Evolutionary conservation across 2,329 filamentous ascomycete species (phyloP), one percentile per base, ranked within the genome.

Genomic region (Colletotrichum gloeosporioides): DNA sequence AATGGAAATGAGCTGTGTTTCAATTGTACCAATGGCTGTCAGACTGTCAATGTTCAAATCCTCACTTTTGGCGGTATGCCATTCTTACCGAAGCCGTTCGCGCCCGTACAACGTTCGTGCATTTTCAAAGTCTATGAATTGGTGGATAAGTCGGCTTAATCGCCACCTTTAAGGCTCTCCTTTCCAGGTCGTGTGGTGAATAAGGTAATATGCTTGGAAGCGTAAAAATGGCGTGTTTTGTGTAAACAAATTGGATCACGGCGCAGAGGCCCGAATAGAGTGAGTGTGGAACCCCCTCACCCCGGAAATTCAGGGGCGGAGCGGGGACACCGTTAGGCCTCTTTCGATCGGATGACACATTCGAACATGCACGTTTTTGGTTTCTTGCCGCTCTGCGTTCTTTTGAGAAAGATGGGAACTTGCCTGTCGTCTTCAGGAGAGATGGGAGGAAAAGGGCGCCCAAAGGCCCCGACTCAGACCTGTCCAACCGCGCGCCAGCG

Each of bases 191-290:
- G 39, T 22, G 29, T 63, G 36, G 73, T 59, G 34, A 27, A 53
- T 61, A 69, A 69, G 29, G 34, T 75, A 9, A 49, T n/a, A 39
- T 76, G 68, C 61, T 76, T 73, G 73, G 34, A 69, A 65, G 27
- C 57, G 44, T 44, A 68, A 64, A 61, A 15, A 59, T 69, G 64
- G 63, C 6, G 44, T 31, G 74, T 76, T 74, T 76, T 55, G 70
- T 18, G 44, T 76, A 73, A 39, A 73, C 27, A 69, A 49, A 53
- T 8, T 32, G 8, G 59, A 44, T 27, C 59, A 32, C 57, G 63
- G 73, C 57, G 27, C 10, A 67, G 36, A 32, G 44, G 29, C 22
- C 34, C 34, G 36, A 31, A 75, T 10, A 49, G 25, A 25, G 57
- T 5, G 32, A 18, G 5, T 22, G 63, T 57, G 63, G 62, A 49